Conservation (phyloP, 2,329 filamentous ascomycete species). For the Neonectria faginata region DNA sequence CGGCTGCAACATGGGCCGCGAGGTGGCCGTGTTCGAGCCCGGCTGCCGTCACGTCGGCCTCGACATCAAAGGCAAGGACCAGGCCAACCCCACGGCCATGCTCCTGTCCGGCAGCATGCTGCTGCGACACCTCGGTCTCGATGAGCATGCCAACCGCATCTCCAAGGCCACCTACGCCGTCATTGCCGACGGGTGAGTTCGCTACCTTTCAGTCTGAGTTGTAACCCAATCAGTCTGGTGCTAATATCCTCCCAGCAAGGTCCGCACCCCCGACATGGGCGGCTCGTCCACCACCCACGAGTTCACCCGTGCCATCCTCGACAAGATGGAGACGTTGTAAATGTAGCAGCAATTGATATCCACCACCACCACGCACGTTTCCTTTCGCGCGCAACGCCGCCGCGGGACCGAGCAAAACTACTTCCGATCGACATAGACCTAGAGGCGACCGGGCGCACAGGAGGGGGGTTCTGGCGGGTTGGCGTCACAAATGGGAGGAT, state of each 20-base stretch:
- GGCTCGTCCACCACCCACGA: slow-evolving; percentile 89
- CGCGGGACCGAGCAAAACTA: slow-evolving; percentile 28
- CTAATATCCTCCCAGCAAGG: slow-evolving; percentile 72
- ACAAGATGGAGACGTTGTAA: slow-evolving; percentile 90
- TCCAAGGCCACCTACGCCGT: slow-evolving; percentile 83
- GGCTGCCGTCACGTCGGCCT: slow-evolving; percentile 99
- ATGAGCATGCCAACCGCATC: slow-evolving; percentile 98
- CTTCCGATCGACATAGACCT: slow-evolving; percentile 39
- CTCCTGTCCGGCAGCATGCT: slow-evolving; percentile 97
- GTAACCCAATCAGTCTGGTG: slow-evolving; percentile 1
- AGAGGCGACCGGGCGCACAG: slow-evolving; percentile 27
- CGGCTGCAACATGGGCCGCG: slow-evolving; percentile 99
- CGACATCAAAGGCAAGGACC: slow-evolving; percentile 99
- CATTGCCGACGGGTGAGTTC: slow-evolving; percentile 87
- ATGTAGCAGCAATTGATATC: slow-evolving; percentile 43
- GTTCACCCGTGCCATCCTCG: slow-evolving; percentile 93
- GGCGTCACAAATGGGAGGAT: slow-evolving; percentile 13
- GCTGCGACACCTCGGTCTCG: slow-evolving; percentile 93
- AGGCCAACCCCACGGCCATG: slow-evolving; percentile 97
- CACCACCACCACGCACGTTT: slow-evolving; percentile 29
- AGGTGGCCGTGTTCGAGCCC: slow-evolving; percentile 98
- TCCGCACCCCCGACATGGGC: slow-evolving; percentile 95
- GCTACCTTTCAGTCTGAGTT: too few relatives aligned
- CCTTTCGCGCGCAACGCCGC: slow-evolving; percentile 27
- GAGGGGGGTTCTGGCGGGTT: slow-evolving; percentile 32